phyloP scores from a whole-genome alignment of 2,329 filamentous ascomycete genomes.

The Ceratocystis papillata region DNA sequence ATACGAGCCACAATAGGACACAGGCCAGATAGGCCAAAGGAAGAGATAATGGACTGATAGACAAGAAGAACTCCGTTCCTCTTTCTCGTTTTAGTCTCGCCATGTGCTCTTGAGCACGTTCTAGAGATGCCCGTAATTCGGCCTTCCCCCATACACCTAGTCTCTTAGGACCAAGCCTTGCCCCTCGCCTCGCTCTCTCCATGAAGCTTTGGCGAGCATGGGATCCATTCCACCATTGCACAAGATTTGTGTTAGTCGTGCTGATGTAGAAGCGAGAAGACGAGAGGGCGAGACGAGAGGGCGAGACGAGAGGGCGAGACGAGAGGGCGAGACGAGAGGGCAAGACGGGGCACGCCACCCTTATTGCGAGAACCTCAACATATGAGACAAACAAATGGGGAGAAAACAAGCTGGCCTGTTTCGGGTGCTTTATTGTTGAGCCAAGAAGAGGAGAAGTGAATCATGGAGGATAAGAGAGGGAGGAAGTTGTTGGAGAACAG shows the following conservation, averaged over 20 bases:
- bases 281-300: neutral
- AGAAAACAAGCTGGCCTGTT: slow-evolving; percentile 5
- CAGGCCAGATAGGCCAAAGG: neutral
- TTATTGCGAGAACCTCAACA: neutral
- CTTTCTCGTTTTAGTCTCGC: neutral
- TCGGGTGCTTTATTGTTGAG: neutral
- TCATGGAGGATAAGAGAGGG: neutral
- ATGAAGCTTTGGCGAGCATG: slow-evolving; percentile 8
- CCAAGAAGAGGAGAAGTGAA: neutral
- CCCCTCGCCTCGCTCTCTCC: neutral
- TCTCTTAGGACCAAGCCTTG: neutral
- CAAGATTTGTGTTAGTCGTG: neutral
- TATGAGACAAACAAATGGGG: neutral
- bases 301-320: slow-evolving; percentile 2
- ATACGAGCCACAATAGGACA: neutral
- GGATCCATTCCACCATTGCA: neutral
- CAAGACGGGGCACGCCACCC: neutral
- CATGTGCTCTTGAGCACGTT: neutral
- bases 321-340: neutral
- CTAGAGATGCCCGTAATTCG: neutral
- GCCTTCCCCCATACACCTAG: neutral
- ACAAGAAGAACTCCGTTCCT: neutral
- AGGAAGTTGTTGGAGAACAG: neutral
- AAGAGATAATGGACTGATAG: neutral
- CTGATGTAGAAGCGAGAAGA: neutral